Evolutionary conservation across 2,329 filamentous ascomycete genomes (phyloP), one percentile per base, ranked within the genome.

Genomic region (Clarireedia monteithiana): DNA sequence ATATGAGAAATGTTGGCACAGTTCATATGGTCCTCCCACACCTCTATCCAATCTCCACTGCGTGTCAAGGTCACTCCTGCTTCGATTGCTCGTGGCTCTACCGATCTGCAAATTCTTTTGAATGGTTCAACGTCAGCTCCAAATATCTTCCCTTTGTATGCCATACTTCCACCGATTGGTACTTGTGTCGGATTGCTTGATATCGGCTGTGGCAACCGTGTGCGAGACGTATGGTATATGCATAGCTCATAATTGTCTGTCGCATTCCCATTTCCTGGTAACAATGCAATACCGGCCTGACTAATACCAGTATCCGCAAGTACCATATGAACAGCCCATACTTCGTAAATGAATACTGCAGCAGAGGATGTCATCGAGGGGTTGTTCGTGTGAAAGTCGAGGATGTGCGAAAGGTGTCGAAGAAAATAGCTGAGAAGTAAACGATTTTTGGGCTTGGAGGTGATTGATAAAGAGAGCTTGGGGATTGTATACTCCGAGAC

Each of bases 61-160:
- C 30, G 17, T 14, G 34, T 38, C 9, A 53, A 5, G 17, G 27
- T 12, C 9, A 53, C 17, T 17, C n/a, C 34, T 5, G 34, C 20
- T 9, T 30, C 10, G 1, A 4, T 39, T 14, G 42, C 42, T 27
- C 20, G n/a, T 27, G 27, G 17, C 9, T 39, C 30, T 6, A 48
- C 50, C 7, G 17, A 17, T 20, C 15, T 20, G 44, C 50, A 53
- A 38, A 53, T 53, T 6, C 20, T 23, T 3, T 39, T 34, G 10
- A 47, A 53, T 14, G 27, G 50, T 23, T 36, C 3, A 6, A 14
- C 20, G 23, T 47, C 50, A 23, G 14, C 30, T 39, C 42, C 30
- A 36, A 53, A 53, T 2, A 53, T 17, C 34, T 53, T 53, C 26
- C 40, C 50, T 53, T 53, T 47, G 15, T 53, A 53, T 12, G 5